A percentile compares a stretch with the other conserved stretches of the same genome.
These are phyloP conservation scores for Backusella psychrophila DNA, from an alignment of 192 early-diverging fungal species.

Conservation along the genomic window DNA sequence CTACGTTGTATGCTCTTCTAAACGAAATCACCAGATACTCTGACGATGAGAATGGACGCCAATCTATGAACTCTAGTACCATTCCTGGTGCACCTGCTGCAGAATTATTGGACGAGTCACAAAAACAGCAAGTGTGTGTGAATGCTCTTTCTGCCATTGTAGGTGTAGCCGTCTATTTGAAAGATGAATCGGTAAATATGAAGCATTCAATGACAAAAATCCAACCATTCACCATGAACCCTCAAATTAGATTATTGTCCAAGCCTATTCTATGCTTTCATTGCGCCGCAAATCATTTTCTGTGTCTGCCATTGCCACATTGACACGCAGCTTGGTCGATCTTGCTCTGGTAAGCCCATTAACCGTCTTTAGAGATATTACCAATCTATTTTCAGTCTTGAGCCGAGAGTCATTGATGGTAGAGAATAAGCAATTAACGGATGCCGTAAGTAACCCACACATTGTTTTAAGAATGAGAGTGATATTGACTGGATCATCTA, in stretches of 20 bases:
- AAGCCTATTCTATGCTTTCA: slow-evolving; percentile 62
- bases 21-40: slow-evolving; percentile 35
- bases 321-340: slow-evolving; percentile 55
- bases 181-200: slow-evolving; percentile 47
- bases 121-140: slow-evolving; percentile 47
- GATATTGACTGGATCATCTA: slow-evolving; percentile 10
- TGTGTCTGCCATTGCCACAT: slow-evolving; percentile 43
- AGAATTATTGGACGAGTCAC: slow-evolving; percentile 21
- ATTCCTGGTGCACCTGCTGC: not conserved
- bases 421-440: slow-evolving; percentile 7
- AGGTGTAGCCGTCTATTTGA: slow-evolving; percentile 48
- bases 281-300: slow-evolving; percentile 54
- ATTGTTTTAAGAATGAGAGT: not conserved
- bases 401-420: slow-evolving; percentile 30
- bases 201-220: too few species aligned
- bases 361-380: slow-evolving; percentile 60
- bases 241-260: slow-evolving; percentile 47
- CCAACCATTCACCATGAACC: not conserved
- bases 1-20: slow-evolving; percentile 32
- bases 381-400: slow-evolving; percentile 44
- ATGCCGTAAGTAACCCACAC: slow-evolving; percentile 35
- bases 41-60: not conserved
- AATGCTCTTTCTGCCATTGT: slow-evolving; percentile 52
- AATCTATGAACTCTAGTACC: not conserved
- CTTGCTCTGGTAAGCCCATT: slow-evolving; percentile 56